Conservation (phyloP, 2,329 filamentous ascomycete species). For the Chrysoporthe cubensis region DNA sequence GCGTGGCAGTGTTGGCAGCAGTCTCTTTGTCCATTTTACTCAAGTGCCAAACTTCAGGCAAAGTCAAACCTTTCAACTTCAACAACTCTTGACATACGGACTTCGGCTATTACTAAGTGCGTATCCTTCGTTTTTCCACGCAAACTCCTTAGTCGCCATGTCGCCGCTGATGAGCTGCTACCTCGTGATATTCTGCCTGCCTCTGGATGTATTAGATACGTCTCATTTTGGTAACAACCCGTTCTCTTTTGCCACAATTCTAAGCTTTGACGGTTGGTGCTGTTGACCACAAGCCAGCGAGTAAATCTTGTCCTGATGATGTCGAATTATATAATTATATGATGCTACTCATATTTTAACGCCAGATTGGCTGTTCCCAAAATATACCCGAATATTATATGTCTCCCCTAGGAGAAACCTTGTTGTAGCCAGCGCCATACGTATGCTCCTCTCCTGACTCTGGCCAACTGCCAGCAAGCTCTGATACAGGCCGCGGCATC, state of each 20-base stretch:
- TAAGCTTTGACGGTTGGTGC: no score
- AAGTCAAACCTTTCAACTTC: no score
- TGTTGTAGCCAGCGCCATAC: constrained; percentile 11
- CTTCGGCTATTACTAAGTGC: background rate
- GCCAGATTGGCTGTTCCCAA: background rate
- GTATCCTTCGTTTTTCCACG: background rate
- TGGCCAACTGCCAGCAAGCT: constrained; percentile 16
- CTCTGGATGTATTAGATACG: no score
- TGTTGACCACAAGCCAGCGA: no score
- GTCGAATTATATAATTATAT: no score
- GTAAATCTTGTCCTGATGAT: no score
- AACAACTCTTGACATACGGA: no score
- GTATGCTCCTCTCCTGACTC: background rate
- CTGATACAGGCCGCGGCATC: constrained; percentile 10
- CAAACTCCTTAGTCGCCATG: background rate
- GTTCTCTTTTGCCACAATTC: no score
- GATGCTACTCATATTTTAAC: background rate
- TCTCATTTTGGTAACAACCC: no score
- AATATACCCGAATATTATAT: background rate
- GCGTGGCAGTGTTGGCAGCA: background rate
- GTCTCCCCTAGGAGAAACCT: background rate
- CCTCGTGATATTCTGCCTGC: background rate
- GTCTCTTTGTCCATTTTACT: background rate
- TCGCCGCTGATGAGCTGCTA: background rate
- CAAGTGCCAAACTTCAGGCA: no score